Evolutionary conservation across 2,329 filamentous ascomycete species (phyloP), one percentile per base, ranked within the genome.

Genomic region (Aspergillus latus): DNA sequence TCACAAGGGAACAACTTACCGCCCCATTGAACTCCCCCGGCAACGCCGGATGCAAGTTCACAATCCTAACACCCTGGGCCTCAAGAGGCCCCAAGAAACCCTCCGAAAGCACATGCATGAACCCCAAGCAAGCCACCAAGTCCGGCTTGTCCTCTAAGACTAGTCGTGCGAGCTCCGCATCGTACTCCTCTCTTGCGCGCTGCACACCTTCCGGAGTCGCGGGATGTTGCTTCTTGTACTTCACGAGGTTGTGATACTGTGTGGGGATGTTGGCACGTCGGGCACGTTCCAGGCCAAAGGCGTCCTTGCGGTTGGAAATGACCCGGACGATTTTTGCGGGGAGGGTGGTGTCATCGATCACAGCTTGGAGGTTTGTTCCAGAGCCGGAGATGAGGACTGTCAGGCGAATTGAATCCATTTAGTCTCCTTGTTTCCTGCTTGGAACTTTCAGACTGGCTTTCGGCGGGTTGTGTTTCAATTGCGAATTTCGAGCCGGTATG

Each of bases 31-130:
- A 92, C 65, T 86, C 82, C 1, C 88, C 88, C 67, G 82, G 88
- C 40, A 90, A 73, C 3, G 88, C 85, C 9, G 90, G 91, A 68
- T 96, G 91, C 40, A 96, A 74, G 69, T 96, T 96, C 66, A 96
- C 92, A 44, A 93, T 85, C 26, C 80, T 82, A 36, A 93, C 79
- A 0, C 81, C 82, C 0, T 80, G 83, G 10, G 72, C 76, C 34
- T 83, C 80, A 6, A 96, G 69, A 1, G 90, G 89, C 7, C 82
- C 79, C 47, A 96, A 77, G 70, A 95, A 94, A 1, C 79, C 76
- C 2, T 79, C 78, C 0, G 85, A 86, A 48, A 95, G 82, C 56
- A 95, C 87, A 71, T 94, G 87, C 90, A 95, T 95, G 82, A 89
- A 95, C 2, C 92, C 91, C 3, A 89, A 87, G 63, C 92, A 88